Conservation (phyloP, 1,284 basidiomycete species). For the Tilletia walkeri region DNA sequence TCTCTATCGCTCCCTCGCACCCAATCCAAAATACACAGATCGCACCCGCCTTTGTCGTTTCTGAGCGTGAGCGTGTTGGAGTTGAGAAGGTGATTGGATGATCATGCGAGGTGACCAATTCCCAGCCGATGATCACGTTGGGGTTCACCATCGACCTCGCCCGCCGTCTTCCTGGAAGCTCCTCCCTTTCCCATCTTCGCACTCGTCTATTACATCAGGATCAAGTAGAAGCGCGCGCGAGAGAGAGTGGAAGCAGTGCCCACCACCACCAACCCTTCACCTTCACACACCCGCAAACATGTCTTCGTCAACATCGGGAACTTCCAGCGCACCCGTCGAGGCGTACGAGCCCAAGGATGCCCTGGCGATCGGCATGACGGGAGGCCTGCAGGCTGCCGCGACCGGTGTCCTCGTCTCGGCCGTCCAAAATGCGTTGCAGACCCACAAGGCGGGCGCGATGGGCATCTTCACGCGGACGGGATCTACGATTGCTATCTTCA, state of each 20-base stretch:
- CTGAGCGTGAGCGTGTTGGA: no score
- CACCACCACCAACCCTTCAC: background rate
- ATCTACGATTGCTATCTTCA: slow-evolving; percentile 76
- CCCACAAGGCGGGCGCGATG: slow-evolving; percentile 77
- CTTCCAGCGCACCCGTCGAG: background rate
- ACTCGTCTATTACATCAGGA: background rate
- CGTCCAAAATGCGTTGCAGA: slow-evolving; percentile 50
- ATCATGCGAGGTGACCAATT: no score
- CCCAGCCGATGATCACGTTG: no score
- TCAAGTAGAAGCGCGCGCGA: background rate
- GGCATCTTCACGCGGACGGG: slow-evolving; percentile 78
- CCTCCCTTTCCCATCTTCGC: background rate
- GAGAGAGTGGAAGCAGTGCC: no score
- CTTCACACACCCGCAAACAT: background rate
- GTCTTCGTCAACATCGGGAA: background rate
- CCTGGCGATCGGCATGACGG: slow-evolving; percentile 33
- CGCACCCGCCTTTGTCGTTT: no score
- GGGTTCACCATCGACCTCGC: no score
- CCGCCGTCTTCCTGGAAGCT: background rate
- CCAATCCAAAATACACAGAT: no score
- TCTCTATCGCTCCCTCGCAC: no score
- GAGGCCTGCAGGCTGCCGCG: slow-evolving; percentile 36
- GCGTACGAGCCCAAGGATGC: slow-evolving; percentile 17
- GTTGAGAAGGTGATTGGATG: no score
- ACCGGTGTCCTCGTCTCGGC: slow-evolving; percentile 49